Conservation (phyloP, 169 alveolate species). For the Plasmodium vivax region DNA sequence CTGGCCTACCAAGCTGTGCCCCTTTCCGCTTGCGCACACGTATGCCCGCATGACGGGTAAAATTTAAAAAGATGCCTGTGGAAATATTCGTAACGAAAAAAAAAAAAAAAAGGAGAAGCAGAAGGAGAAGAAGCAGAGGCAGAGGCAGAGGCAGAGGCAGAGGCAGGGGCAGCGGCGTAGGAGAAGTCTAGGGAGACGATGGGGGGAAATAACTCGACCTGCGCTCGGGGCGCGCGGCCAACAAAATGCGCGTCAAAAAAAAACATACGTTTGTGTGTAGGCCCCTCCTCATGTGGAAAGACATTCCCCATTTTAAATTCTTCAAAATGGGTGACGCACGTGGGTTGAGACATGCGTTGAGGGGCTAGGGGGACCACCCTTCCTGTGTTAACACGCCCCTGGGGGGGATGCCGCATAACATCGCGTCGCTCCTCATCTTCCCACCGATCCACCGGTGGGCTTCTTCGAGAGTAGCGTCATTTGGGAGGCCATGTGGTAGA, state of each 20-base stretch:
- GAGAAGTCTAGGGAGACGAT: not conserved
- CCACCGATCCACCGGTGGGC: not conserved
- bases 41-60: not conserved
- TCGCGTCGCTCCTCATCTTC: not conserved
- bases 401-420: not conserved
- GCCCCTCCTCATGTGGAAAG: not conserved
- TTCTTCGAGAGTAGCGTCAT: not conserved
- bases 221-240: not conserved
- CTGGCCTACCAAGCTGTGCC: not conserved
- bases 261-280: not conserved
- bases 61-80: not conserved
- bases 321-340: not conserved
- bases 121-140: not conserved
- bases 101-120: not conserved
- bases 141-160: too few species aligned
- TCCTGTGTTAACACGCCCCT: not conserved
- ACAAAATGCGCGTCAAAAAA: not conserved
- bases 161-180: too few species aligned
- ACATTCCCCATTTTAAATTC: not conserved
- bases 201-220: not conserved
- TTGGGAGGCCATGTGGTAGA: not conserved
- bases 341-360: not conserved
- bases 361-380: not conserved
- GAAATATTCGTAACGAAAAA: not conserved
- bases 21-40: not conserved